phyloP scores from a whole-genome alignment of 345 rosid species.

The Lenwebbia sp. region DNA sequence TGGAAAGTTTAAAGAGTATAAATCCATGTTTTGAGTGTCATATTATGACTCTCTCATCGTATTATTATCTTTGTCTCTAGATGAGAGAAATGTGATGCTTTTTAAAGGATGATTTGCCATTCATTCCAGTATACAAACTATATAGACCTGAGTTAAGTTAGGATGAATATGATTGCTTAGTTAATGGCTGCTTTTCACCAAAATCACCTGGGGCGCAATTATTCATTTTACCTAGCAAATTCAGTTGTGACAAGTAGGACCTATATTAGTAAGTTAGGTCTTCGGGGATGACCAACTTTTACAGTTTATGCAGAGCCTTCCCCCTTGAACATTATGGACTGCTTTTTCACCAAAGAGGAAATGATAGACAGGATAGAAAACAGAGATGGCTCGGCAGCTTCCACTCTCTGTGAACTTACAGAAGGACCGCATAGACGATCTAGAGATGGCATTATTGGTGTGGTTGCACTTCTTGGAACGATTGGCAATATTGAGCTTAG shows the following conservation, averaged over 20 bases:
- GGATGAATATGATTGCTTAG: background rate
- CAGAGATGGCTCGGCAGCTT: conserved; percentile 32
- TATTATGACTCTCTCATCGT: background rate
- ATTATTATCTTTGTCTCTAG: background rate
- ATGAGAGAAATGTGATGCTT: background rate
- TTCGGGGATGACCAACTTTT: conserved; percentile 9
- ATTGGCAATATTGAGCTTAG: conserved; percentile 29
- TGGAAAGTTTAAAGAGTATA: background rate
- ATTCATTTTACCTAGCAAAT: background rate
- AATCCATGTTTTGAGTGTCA: background rate
- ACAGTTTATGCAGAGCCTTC: conserved; percentile 13
- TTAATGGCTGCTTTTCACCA: background rate
- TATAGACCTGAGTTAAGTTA: background rate
- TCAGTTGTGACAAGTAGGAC: background rate
- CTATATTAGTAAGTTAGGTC: background rate
- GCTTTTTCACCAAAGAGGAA: conserved; percentile 26
- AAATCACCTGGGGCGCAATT: background rate
- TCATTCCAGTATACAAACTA: background rate
- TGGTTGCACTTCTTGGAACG: conserved; percentile 55
- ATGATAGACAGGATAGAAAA: conserved; percentile 25
- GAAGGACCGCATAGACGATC: conserved; percentile 7
- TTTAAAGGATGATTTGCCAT: background rate
- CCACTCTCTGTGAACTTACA: conserved; percentile 19
- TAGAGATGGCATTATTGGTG: conserved; percentile 23
- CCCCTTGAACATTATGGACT: conserved; percentile 3